Conservation (phyloP, 257 asterid species). For the Solanum paucissectum region DNA sequence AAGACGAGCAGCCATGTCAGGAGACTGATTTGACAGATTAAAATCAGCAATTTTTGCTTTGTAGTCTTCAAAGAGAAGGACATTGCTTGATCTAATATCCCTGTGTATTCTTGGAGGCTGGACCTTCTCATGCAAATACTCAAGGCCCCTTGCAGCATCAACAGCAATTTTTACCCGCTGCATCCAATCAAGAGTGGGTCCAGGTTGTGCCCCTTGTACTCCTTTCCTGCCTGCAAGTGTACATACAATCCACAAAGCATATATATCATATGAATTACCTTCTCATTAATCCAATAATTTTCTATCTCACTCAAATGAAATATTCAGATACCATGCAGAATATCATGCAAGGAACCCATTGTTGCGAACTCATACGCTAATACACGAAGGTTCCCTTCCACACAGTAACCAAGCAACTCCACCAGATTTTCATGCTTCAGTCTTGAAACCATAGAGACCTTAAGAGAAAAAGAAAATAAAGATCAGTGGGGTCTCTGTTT, state of each 20-base stretch:
- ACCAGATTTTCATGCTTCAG: conserved; percentile 88
- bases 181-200: conserved; percentile 96
- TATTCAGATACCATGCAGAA: conserved; percentile 63
- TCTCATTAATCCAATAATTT: background rate
- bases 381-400: conserved; percentile 80
- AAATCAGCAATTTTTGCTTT: conserved; percentile 90
- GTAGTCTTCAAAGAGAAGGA: conserved; percentile 85
- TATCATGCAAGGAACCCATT: conserved; percentile 96
- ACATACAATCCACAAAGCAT: background rate
- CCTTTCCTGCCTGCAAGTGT: conserved; percentile 84
- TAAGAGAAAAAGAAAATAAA: background rate
- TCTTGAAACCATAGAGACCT: conserved; percentile 91
- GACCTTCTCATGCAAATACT: conserved; percentile 85
- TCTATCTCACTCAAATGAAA: background rate
- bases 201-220: conserved; percentile 97
- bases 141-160: conserved; percentile 95
- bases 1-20: conserved; percentile 99
- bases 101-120: conserved; percentile 81
- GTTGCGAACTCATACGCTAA: conserved; percentile 94
- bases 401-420: conserved; percentile 85
- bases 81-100: conserved; percentile 96
- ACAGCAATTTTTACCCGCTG: conserved; percentile 91
- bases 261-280: background rate
- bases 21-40: conserved; percentile 95
- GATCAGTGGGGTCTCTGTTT: background rate